Base-by-base conservation (phyloP, 2,329 filamentous ascomycete species). In the Mycogone perniciosa region DNA sequence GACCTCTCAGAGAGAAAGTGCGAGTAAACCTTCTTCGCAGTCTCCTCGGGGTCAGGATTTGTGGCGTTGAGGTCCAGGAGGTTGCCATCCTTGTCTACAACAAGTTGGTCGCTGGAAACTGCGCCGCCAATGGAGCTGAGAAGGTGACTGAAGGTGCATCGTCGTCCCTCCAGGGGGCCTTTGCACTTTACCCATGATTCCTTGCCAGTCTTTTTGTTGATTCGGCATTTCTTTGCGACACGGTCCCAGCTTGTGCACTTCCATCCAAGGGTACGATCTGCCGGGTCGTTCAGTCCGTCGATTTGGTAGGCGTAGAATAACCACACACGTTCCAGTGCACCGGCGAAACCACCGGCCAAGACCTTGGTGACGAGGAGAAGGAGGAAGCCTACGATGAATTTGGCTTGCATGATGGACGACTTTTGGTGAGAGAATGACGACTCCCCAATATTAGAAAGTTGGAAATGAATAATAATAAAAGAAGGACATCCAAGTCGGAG, bases 221-320 rank as follows among this genome's bases (percentile, higher is more conserved):
- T 20, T 20, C 20, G 20, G 20, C 34, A n/a, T 8, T 37, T n/a
- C 29, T 10, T 33, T 44, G 29, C 42, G 9, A 6, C 31, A 13
- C 10, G 7, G 29, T 47, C 45, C 7, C 27, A 47, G n/a, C 26
- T 47, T 39, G 7, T 4, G 10, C 34, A 47, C 7, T 31, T 26
- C 27, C 10, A 26, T 10, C 45, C 45, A 47, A 40, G 8, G 6
- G 10, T 47, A n/a, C 11, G 45, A 6, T 30, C 7, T 9, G 6
- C 9, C 37, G 20, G 7, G 7, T 47, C 37, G 27, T 47, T 40
- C 34, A 47, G 37, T 13, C 37, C 45, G 34, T 47, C 45, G 35
- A 47, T 40, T 40, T 40, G 45, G 35, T 40, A 47, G 45, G 45
- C 45, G 45, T 47, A 47, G 31, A 13, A 47, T 10, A 31, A 29